Percentiles rank a stretch among this genome's conserved stretches.
Evolutionary conservation across 805 yeast genomes (phyloP).

Genomic region (Allodekkera sacchari): DNA sequence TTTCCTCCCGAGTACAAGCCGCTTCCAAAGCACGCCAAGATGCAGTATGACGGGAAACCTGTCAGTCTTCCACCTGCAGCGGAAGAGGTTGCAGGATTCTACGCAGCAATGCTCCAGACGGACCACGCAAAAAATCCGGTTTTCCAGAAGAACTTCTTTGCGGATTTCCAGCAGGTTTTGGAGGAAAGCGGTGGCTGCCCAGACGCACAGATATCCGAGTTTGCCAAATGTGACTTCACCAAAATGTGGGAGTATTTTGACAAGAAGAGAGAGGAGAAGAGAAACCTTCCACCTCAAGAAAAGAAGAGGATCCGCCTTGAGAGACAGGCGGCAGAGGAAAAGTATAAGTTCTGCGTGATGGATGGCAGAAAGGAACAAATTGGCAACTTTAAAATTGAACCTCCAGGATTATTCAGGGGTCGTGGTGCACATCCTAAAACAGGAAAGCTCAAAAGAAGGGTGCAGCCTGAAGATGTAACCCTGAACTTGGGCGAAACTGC

Average conservation of each 20-base stretch:
- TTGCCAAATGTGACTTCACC: conserved; percentile 68
- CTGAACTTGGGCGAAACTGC: conserved; percentile 71
- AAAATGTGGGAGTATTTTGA: conserved; percentile 70
- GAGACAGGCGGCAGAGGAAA: conserved; percentile 69
- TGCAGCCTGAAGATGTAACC: conserved; percentile 81
- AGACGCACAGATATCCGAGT: conserved; percentile 41
- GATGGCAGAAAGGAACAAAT: conserved; percentile 89
- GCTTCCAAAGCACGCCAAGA: conserved; percentile 65
- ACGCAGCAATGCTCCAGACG: conserved; percentile 77
- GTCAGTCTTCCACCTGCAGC: conserved; percentile 72
- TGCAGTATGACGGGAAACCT: conserved; percentile 69
- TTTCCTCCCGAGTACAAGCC: conserved; percentile 92
- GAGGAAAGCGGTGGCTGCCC: conserved; percentile 60
- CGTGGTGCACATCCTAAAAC: conserved; percentile 97
- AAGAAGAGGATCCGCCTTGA: conserved; percentile 67
- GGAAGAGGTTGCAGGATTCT: conserved; percentile 96
- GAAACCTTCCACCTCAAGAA: conserved; percentile 58
- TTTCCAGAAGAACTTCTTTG: conserved; percentile 80
- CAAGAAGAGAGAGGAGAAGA: conserved; percentile 60
- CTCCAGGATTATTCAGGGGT: conserved; percentile 93
- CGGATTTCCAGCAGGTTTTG: conserved; percentile 64
- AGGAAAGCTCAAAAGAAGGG: conserved; percentile 82
- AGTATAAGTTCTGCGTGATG: conserved; percentile 67
- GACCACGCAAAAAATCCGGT: conserved; percentile 85
- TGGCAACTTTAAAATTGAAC: conserved; percentile 91